phyloP scores from a whole-genome alignment of 768 basidiomycete genomes.

The Gloeopeniophorella convolvens region DNA sequence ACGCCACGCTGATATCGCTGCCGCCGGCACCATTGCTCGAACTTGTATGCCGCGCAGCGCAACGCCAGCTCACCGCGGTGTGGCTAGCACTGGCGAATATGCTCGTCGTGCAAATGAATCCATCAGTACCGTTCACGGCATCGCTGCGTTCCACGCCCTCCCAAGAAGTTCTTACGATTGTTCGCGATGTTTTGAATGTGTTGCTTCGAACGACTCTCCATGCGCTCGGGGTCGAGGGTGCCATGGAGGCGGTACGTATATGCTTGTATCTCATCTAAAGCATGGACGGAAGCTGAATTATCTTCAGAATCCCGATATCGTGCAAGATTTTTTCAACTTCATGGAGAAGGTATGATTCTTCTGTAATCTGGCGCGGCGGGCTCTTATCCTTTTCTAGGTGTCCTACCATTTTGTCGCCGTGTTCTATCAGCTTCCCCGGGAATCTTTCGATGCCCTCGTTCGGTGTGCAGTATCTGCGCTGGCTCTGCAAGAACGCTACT shows the following conservation, averaged over 20 bases:
- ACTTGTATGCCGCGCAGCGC: constrained; percentile 65
- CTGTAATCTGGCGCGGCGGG: neutral
- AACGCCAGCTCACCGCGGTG: constrained; percentile 66
- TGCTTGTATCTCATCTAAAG: neutral
- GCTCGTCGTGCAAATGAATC: constrained; percentile 75
- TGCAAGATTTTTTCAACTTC: constrained; percentile 82
- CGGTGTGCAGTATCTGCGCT: constrained; percentile 63
- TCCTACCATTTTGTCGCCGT: constrained; percentile 54
- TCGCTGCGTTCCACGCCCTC: constrained; percentile 48
- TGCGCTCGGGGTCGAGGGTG: constrained; percentile 47
- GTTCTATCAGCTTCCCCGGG: constrained; percentile 58
- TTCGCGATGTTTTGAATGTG: constrained; percentile 47
- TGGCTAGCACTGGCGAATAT: constrained; percentile 84
- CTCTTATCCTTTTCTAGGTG: constrained; percentile 23
- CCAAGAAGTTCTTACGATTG: constrained; percentile 49
- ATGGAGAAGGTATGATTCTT: constrained; percentile 57
- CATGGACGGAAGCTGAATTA: neutral
- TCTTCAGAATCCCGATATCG: constrained; percentile 80
- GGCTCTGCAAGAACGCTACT: constrained; percentile 76
- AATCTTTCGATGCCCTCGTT: constrained; percentile 60
- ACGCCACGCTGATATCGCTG: constrained; percentile 73
- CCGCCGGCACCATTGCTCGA: constrained; percentile 78
- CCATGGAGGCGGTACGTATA: constrained; percentile 63
- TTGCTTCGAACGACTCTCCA: constrained; percentile 53
- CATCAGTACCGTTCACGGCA: constrained; percentile 45